Percentiles rank a stretch among this genome's conserved stretches.
phyloP scores from a whole-genome alignment of 345 rosid species.

The Alliaria petiolata region DNA sequence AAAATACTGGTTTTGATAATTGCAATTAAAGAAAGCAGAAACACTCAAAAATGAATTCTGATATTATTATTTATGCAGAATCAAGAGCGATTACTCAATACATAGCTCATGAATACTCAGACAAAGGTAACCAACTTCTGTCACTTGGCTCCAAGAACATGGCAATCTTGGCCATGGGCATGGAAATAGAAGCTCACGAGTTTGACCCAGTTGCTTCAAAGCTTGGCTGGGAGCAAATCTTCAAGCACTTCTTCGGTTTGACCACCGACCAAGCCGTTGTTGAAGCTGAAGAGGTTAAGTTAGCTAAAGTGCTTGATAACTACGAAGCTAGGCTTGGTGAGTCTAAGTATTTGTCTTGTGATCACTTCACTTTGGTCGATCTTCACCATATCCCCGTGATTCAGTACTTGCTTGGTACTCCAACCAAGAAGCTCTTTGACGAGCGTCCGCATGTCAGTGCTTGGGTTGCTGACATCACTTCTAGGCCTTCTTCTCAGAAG shows the following conservation, averaged over 20 bases:
- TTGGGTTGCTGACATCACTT: slow-evolving; percentile 53
- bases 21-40: neutral
- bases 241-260: slow-evolving; percentile 10
- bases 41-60: neutral
- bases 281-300: slow-evolving; percentile 21
- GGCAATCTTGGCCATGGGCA: slow-evolving; percentile 19
- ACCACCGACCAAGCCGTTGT: slow-evolving; percentile 25
- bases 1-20: neutral
- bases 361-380: slow-evolving; percentile 37
- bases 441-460: slow-evolving; percentile 50
- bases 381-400: slow-evolving; percentile 39
- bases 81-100: slow-evolving; percentile 40
- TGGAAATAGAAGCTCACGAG: slow-evolving; percentile 56
- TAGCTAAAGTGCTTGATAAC: slow-evolving; percentile 43
- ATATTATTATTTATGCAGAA: neutral
- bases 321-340: slow-evolving; percentile 45
- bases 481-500: slow-evolving; percentile 62
- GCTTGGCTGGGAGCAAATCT: slow-evolving; percentile 18
- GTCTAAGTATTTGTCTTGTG: slow-evolving; percentile 26
- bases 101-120: slow-evolving; percentile 29
- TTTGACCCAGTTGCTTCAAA: slow-evolving; percentile 35
- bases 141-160: slow-evolving; percentile 17
- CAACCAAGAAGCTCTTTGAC: slow-evolving; percentile 42
- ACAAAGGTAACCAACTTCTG: slow-evolving; percentile 32
- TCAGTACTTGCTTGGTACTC: slow-evolving; percentile 38